Evolutionary conservation across 2,329 filamentous ascomycete genomes (phyloP).

Genomic region (Colletotrichum sp.): DNA sequence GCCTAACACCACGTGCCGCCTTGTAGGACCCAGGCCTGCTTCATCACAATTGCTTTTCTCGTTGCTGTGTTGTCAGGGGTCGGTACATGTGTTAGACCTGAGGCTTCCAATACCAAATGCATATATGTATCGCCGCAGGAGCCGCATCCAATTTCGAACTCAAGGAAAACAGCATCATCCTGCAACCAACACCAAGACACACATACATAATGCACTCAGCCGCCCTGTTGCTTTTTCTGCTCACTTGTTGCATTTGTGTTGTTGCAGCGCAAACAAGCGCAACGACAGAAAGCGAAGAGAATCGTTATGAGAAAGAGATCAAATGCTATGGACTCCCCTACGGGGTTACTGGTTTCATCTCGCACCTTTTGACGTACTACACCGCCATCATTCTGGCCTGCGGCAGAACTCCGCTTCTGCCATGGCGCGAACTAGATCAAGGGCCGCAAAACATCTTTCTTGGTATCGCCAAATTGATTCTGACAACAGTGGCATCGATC

Average conservation of each 20-base stretch:
- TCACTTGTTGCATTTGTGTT: not conserved
- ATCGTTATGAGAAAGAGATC: not conserved
- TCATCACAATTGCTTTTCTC: not conserved
- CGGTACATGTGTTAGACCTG: not conserved
- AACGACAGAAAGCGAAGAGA: not conserved
- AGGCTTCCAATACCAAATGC: not conserved
- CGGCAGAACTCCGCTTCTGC: not conserved
- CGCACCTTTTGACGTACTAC: not conserved
- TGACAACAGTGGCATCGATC: not conserved
- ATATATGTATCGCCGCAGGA: not conserved
- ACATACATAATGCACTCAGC: not conserved
- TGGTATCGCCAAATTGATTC: not conserved
- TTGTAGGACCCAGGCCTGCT: not conserved
- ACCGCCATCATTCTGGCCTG: not conserved
- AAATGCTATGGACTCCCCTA: not conserved
- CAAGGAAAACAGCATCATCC: not conserved
- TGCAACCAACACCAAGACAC: not conserved
- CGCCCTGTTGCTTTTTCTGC: not conserved
- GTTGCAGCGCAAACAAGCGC: not conserved
- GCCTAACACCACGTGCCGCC: not conserved
- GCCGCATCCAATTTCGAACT: not conserved
- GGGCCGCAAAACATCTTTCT: not conserved
- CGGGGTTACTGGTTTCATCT: not conserved
- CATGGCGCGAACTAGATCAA: not conserved
- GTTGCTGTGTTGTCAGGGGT: rapidly evolving